Conservation (phyloP, 1,139 yeast genomes). For the Nakaseomyces kungkrabaensis region DNA sequence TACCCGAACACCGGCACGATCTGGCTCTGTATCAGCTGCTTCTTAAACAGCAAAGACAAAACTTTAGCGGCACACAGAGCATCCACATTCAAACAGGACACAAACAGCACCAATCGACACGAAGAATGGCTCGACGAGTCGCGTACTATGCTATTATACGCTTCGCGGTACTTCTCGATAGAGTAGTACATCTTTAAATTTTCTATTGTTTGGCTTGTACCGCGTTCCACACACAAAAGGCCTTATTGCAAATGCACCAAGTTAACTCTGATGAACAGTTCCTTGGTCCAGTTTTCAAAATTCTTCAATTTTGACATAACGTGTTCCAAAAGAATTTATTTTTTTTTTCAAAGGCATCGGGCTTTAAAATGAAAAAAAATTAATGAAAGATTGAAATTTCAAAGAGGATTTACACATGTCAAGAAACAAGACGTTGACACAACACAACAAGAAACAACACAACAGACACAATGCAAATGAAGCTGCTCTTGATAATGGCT, state of each 20-base stretch:
- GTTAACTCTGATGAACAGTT: too few species aligned
- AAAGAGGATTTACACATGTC: too few species aligned
- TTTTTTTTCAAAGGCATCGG: too few species aligned
- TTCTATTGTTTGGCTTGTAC: too few species aligned
- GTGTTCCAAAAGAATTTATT: too few species aligned
- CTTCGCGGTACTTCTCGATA: conserved; percentile 48
- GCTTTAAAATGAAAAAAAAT: too few species aligned
- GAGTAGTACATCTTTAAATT: conserved; percentile 48
- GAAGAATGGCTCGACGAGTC: conserved; percentile 77
- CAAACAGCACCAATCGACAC: conserved; percentile 79
- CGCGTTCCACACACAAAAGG: too few species aligned
- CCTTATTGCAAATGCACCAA: too few species aligned
- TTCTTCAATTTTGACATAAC: too few species aligned
- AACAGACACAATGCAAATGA: too few species aligned
- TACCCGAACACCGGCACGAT: conserved; percentile 93
- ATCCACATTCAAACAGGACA: conserved; percentile 84
- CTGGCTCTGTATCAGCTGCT: conserved; percentile 79
- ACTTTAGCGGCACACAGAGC: conserved; percentile 85
- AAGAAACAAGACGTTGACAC: neutral
- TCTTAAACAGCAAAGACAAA: conserved; percentile 58
- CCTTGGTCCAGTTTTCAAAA: too few species aligned
- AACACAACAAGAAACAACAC: neutral
- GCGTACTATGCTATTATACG: conserved; percentile 50
- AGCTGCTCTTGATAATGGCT: neutral
- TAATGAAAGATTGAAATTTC: too few species aligned